Percentiles rank a stretch among this genome's conserved stretches.
Conservation (phyloP, 2,329 filamentous ascomycete genomes). For the Aspergillus sp. region DNA sequence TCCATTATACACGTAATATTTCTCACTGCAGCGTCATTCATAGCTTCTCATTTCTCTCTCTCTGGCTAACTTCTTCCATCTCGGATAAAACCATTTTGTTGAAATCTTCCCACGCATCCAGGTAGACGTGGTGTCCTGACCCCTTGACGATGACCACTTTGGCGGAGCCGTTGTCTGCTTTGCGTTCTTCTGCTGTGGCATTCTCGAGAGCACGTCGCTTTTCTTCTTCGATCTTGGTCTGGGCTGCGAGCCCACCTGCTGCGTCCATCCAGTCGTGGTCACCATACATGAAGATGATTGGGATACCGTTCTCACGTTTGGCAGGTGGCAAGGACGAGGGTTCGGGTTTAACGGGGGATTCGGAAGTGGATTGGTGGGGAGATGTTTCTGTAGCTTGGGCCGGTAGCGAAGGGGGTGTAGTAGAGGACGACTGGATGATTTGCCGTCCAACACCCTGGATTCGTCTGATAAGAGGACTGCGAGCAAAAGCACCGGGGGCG, state of each 20-base stretch:
- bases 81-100: slow-evolving; percentile 61
- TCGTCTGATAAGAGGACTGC: slow-evolving; percentile 77
- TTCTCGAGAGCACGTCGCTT: slow-evolving; percentile 55
- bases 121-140: slow-evolving; percentile 68
- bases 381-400: slow-evolving; percentile 8
- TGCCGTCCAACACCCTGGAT: slow-evolving; percentile 87
- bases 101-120: slow-evolving; percentile 67
- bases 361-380: slow-evolving; percentile 8
- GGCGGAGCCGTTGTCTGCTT: slow-evolving; percentile 69
- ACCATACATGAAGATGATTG: slow-evolving; percentile 91
- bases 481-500: slow-evolving; percentile 87
- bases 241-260: slow-evolving; percentile 72
- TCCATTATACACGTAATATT: no score
- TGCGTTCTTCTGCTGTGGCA: slow-evolving; percentile 62
- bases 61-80: slow-evolving; percentile 56
- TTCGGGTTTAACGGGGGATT: slow-evolving; percentile 4
- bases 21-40: not conserved
- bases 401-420: slow-evolving; percentile 7
- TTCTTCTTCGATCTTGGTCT: slow-evolving; percentile 71
- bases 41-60: slow-evolving; percentile 15
- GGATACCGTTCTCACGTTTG: slow-evolving; percentile 63
- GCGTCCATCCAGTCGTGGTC: slow-evolving; percentile 99
- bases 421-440: slow-evolving; percentile 29
- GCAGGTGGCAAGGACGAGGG: not conserved
- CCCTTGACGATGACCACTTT: slow-evolving; percentile 75